Percentiles rank a stretch among this genome's conserved stretches.
These are phyloP conservation scores for Hypoxylon sp. DNA, from an alignment of 2,329 filamentous ascomycete species.

Conservation along the genomic window DNA sequence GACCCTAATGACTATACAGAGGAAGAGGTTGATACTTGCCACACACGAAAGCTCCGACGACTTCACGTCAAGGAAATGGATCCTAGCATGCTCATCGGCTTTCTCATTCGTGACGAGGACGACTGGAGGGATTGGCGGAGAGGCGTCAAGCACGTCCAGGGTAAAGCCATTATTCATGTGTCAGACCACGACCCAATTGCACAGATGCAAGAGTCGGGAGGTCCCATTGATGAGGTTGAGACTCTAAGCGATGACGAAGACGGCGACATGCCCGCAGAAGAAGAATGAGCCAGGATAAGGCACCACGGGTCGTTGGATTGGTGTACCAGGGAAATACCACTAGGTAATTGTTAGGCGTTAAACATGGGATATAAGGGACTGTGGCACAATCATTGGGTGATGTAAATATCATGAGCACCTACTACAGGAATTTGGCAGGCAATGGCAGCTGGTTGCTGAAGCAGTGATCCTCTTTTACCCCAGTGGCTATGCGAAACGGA, in stretches of 20 bases:
- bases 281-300: conserved; percentile 29
- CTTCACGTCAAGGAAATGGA: conserved; percentile 94
- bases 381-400: conserved; percentile 23
- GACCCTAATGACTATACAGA: conserved; percentile 70
- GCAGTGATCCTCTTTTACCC: conserved; percentile 5
- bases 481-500: neutral
- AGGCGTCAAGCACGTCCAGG: conserved; percentile 79
- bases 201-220: conserved; percentile 71
- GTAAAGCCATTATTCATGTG: conserved; percentile 88
- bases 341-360: conserved; percentile 45
- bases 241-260: conserved; percentile 78
- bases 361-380: conserved; percentile 27
- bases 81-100: conserved; percentile 96
- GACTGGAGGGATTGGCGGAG: conserved; percentile 89
- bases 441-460: neutral
- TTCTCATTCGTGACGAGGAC: conserved; percentile 83
- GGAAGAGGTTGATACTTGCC: conserved; percentile 85
- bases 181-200: conserved; percentile 76
- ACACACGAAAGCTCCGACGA: conserved; percentile 85
- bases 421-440: conserved; percentile 41
- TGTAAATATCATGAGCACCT: conserved; percentile 41
- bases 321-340: conserved; percentile 35
- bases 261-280: conserved; percentile 42
- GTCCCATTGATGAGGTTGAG: conserved; percentile 90
- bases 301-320: conserved; percentile 29